Percentiles rank a stretch among this genome's conserved stretches.
Conservation (phyloP, 129 eudicot genomes). For the Centaurea solstitialis region DNA sequence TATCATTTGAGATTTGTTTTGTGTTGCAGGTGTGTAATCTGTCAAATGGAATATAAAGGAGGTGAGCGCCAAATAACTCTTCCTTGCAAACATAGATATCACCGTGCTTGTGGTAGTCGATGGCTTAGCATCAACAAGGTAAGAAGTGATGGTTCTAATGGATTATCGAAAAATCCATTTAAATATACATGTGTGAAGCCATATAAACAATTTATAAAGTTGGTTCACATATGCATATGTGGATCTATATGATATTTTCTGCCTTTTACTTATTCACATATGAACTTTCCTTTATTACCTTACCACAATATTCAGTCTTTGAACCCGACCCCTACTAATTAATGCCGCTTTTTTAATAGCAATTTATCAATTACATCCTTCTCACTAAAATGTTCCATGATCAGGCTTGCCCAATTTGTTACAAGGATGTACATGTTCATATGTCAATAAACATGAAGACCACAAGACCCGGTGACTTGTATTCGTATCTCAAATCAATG, state of each 20-base stretch:
- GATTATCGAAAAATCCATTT: not conserved
- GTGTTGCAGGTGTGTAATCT: conserved; percentile 77
- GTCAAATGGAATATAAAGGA: conserved; percentile 95
- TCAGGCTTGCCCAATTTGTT: conserved; percentile 94
- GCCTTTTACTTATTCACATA: not conserved
- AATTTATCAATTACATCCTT: not conserved
- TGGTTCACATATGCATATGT: not conserved
- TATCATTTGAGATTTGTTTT: not conserved
- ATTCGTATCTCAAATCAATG: not conserved
- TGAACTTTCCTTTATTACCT: not conserved
- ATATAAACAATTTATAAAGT: not conserved
- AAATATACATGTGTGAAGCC: not conserved
- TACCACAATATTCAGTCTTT: not conserved
- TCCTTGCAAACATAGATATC: conserved; percentile 92
- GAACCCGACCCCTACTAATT: not conserved
- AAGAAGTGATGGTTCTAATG: too few relatives aligned
- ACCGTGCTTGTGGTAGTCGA: conserved; percentile 69
- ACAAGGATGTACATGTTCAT: conserved; percentile 63
- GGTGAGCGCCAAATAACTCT: conserved; percentile 73
- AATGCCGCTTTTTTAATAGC: not conserved
- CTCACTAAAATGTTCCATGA: not conserved
- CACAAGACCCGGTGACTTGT: not conserved
- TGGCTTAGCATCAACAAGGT: conserved; percentile 97
- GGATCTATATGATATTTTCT: not conserved
- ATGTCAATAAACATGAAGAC: conserved; percentile 45